phyloP scores from a whole-genome alignment of 2,329 filamentous ascomycete genomes.

The Cercospora citrullina region DNA sequence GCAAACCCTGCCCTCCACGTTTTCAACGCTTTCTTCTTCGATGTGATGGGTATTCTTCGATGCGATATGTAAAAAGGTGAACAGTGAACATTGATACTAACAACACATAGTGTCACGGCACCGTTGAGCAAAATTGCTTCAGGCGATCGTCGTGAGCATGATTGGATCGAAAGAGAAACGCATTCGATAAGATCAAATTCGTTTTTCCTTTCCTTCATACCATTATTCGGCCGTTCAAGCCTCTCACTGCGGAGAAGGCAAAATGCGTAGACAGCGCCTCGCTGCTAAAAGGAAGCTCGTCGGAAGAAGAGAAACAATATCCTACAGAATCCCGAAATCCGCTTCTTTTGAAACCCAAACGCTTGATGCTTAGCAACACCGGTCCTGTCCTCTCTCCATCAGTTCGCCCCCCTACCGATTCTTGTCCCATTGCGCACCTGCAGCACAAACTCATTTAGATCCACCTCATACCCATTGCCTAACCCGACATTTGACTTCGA shows the following conservation, averaged over 20 bases:
- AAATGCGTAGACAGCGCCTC: neutral
- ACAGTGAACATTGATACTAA: too few species aligned
- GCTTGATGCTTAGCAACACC: neutral
- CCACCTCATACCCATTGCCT: conserved; percentile 32
- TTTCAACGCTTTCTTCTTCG: neutral
- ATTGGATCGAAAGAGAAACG: neutral
- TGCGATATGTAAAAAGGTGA: too few species aligned
- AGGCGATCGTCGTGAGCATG: too few species aligned
- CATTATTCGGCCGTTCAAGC: neutral
- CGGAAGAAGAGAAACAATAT: neutral
- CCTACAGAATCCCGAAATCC: neutral
- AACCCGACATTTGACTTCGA: conserved; percentile 32
- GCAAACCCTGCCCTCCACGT: neutral
- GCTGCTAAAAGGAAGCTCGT: neutral
- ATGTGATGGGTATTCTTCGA: too few species aligned
- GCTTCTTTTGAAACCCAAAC: neutral
- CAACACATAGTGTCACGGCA: neutral
- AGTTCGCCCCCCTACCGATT: conserved; percentile 18
- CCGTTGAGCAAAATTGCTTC: too few species aligned
- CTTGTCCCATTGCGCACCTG: conserved; percentile 31
- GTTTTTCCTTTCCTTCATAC: neutral
- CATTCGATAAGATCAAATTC: neutral
- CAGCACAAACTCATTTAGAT: conserved; percentile 27
- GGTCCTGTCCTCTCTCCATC: neutral
- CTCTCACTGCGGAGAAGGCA: neutral